Conservation (phyloP, 495 filamentous ascomycete genomes). For the Tetracladium setigerum region DNA sequence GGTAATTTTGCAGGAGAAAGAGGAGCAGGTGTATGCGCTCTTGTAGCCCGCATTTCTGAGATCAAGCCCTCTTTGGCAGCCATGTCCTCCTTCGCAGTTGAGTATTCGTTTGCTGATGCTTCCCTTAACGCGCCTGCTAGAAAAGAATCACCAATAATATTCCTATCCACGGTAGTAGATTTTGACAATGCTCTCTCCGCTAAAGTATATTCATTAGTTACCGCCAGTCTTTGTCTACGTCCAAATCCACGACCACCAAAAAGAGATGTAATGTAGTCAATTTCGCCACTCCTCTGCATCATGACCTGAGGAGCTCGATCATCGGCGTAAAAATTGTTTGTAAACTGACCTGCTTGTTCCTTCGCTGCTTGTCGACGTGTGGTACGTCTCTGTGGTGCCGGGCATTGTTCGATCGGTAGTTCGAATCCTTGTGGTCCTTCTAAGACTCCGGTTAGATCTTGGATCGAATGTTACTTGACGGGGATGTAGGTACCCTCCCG, state of each 20-base stretch:
- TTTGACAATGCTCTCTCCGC: constrained; percentile 14
- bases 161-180: neutral
- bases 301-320: too few species aligned
- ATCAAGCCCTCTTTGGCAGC: constrained; percentile 1
- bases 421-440: constrained; percentile 2
- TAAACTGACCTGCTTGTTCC: constrained; percentile 44
- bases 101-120: too few species aligned
- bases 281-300: neutral
- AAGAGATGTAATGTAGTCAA: constrained; percentile 12
- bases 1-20: constrained; percentile 3
- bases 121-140: too few species aligned
- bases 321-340: constrained; percentile 29
- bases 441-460: constrained; percentile 5
- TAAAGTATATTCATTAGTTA: constrained; percentile 13
- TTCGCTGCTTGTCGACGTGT: constrained; percentile 29
- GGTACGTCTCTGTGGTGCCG: constrained; percentile 27
- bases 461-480: neutral
- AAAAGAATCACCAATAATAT: too few species aligned
- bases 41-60: too few species aligned
- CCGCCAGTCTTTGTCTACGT: neutral
- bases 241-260: constrained; percentile 11
- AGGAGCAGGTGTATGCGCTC: neutral
- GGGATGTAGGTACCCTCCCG: constrained; percentile 3
- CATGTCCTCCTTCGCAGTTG: neutral
- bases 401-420: neutral